phyloP scores from a whole-genome alignment of 2,329 filamentous ascomycete genomes.

The Aspergillus amoenus region DNA sequence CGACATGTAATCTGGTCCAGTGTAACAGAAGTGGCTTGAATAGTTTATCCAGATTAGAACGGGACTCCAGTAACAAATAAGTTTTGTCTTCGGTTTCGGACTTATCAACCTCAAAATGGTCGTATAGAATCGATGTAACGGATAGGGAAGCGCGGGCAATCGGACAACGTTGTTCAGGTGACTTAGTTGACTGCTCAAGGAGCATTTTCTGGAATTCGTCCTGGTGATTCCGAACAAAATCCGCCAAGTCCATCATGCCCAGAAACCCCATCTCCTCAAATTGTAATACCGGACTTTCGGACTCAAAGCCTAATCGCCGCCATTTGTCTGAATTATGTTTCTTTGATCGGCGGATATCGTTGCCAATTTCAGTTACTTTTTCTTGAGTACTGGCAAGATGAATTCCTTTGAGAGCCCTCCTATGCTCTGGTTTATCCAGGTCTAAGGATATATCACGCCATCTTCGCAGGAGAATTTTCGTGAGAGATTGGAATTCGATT shows the following conservation, averaged over 20 bases:
- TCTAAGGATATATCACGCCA: slow-evolving; percentile 87
- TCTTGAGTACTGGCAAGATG: slow-evolving; percentile 70
- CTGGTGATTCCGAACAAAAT: slow-evolving; percentile 89
- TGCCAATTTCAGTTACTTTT: slow-evolving; percentile 32
- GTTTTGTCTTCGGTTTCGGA: slow-evolving; percentile 77
- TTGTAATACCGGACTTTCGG: slow-evolving; percentile 81
- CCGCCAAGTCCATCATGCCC: slow-evolving; percentile 95
- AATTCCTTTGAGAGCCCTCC: slow-evolving; percentile 79
- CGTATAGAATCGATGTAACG: slow-evolving; percentile 84
- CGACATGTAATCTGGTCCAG: slow-evolving; percentile 87
- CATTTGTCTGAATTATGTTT: slow-evolving; percentile 88
- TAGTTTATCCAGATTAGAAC: slow-evolving; percentile 77
- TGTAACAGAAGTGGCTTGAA: slow-evolving; percentile 87
- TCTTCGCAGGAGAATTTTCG: slow-evolving; percentile 80
- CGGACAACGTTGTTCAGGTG: slow-evolving; percentile 73
- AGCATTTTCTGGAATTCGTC: slow-evolving; percentile 90
- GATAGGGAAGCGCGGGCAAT: slow-evolving; percentile 83
- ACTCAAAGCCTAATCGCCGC: slow-evolving; percentile 86
- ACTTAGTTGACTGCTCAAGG: slow-evolving; percentile 78
- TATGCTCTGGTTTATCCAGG: slow-evolving; percentile 81
- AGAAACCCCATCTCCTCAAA: slow-evolving; percentile 85
- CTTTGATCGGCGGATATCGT: slow-evolving; percentile 58
- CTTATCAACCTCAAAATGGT: slow-evolving; percentile 92
- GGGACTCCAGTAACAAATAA: slow-evolving; percentile 71
- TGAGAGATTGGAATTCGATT: slow-evolving; percentile 88